Evolutionary conservation across 768 basidiomycete genomes (phyloP).

Genomic region (Tricholoma saponaceum): DNA sequence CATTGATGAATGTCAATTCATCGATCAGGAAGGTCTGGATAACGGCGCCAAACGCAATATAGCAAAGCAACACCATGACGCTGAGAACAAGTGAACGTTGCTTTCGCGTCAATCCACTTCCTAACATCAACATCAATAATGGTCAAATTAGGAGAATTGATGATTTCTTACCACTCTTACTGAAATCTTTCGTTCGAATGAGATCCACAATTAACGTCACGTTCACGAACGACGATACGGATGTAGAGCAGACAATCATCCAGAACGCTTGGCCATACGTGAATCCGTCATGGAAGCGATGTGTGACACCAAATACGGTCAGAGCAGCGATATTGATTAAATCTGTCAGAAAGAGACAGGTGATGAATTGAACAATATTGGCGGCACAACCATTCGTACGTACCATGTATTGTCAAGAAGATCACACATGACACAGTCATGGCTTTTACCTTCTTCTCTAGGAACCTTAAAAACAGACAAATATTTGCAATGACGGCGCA

Average conservation of each 20-base stretch:
- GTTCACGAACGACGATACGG: conserved; percentile 61
- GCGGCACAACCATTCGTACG: conserved; percentile 18
- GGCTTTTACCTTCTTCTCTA: conserved; percentile 59
- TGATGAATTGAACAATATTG: neutral
- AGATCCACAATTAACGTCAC: conserved; percentile 64
- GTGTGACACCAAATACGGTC: conserved; percentile 56
- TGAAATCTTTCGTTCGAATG: conserved; percentile 55
- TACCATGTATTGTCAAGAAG: conserved; percentile 69
- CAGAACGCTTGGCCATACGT: conserved; percentile 71
- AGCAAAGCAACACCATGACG: conserved; percentile 68
- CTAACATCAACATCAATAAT: conserved; percentile 27
- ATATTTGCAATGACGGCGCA: conserved; percentile 67
- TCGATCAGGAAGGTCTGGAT: conserved; percentile 48
- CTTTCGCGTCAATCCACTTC: conserved; percentile 76
- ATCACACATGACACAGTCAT: conserved; percentile 64
- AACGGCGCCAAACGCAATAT: conserved; percentile 70
- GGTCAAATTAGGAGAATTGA: neutral
- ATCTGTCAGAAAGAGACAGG: conserved; percentile 39
- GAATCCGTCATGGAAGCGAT: conserved; percentile 61
- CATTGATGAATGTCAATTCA: conserved; percentile 58
- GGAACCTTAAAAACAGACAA: conserved; percentile 64
- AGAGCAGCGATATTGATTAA: conserved; percentile 61
- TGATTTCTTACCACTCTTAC: conserved; percentile 47
- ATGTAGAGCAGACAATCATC: conserved; percentile 74
- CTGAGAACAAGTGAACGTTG: conserved; percentile 79